Base-by-base conservation (phyloP, 2,329 filamentous ascomycete species). In the Zymoseptoria ardabiliae region DNA sequence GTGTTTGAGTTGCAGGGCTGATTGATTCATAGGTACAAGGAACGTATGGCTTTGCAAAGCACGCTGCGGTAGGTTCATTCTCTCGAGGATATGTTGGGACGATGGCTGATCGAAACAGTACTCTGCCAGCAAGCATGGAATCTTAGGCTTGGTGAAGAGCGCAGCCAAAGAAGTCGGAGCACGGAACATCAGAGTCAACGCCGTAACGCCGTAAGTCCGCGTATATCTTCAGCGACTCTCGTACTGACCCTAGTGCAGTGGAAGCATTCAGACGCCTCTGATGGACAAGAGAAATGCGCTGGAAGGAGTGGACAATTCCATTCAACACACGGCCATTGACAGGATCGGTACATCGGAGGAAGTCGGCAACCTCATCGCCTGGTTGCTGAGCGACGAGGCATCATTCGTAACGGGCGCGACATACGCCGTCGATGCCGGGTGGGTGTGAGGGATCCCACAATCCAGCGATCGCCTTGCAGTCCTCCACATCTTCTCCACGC, bases 391-490 rank as follows among this genome's bases (percentile, higher is more conserved):
- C 53, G 75, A 78, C 62, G 75, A 76, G 9, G 69, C 76, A 0
- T 76, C 73, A 0, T 81, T 77, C 63, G 76, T 79, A 0, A 81
- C 78, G 1, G 79, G 79, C 0, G 73, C 75, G 11, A 75, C 77
- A 3, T 74, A 79, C 57, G 75, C 71, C 56, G 76, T 81, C 23
- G 79, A 82, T 66, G 79, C 79, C 6, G 79, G 65, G 3, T 69
- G 66, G 68, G 66, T 63, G 50, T 66, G 65, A 54, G 57, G 60
- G 35, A n/a, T 45, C 11, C 13, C 13, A 17, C 35, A 45, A 45
- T 13, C 35, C 35, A 45, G n/a, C 35, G 35, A n/a, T 6, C 35
- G 50, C 55, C 35, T 50, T 56, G 35, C 50, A n/a, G 11, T 19
- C 50, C 50, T 13, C 35, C 17, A 21, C 13, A 51, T 51, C 22